Percentiles rank a stretch among this genome's conserved stretches.
Evolutionary conservation across 192 early-diverging fungal species (phyloP).

Genomic region (Linnemannia zychae): DNA sequence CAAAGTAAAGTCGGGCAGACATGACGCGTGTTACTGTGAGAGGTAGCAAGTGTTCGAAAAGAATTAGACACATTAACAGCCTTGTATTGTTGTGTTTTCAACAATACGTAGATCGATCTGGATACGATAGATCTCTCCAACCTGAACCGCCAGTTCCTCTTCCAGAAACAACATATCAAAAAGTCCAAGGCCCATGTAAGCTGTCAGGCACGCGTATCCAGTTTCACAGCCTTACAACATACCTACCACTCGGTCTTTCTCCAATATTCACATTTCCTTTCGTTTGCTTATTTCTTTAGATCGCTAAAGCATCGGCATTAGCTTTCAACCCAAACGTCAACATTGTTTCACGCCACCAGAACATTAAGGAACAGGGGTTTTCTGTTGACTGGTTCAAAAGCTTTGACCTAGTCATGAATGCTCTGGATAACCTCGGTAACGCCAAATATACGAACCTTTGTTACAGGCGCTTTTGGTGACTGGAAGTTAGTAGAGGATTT

Average conservation of each 20-base stretch:
- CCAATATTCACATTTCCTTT: neutral
- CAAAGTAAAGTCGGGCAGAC: neutral
- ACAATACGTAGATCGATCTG: conserved; percentile 83
- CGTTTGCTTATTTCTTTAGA: conserved; percentile 46
- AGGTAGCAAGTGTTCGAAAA: neutral
- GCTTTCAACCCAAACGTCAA: conserved; percentile 88
- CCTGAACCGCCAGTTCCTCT: conserved; percentile 99
- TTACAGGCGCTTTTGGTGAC: neutral
- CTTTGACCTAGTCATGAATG: conserved; percentile 96
- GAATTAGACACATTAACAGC: neutral
- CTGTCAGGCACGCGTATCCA: neutral
- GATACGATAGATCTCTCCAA: conserved; percentile 99
- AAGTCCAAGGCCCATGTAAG: conserved; percentile 91
- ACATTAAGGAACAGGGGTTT: conserved; percentile 91
- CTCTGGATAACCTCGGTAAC: conserved; percentile 93
- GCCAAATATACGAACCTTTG: too few relatives aligned
- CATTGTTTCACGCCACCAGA: conserved; percentile 83
- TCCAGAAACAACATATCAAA: conserved; percentile 93
- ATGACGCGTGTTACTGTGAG: neutral
- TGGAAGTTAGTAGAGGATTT: neutral
- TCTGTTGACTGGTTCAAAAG: conserved; percentile 88
- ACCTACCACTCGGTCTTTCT: neutral
- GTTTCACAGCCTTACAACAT: neutral
- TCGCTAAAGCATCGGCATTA: conserved; percentile 87
- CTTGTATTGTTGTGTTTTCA: neutral